Conservation (phyloP, 345 rosid species). For the Draba incana region DNA sequence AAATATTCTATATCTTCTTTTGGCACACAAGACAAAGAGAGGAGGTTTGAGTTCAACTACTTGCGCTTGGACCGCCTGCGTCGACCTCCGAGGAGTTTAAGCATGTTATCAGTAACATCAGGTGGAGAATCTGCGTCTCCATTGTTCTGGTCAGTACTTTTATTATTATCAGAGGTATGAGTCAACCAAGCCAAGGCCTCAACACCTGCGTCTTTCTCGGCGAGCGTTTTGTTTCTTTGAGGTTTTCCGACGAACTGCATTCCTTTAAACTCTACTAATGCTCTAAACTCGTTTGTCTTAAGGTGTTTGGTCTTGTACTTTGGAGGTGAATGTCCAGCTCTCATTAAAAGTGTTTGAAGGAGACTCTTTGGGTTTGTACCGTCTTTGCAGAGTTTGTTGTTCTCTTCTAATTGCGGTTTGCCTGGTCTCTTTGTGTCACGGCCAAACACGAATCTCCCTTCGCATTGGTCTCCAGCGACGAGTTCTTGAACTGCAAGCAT, state of each 20-base stretch:
- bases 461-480: slow-evolving; percentile 89
- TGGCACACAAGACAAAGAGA: slow-evolving; percentile 1
- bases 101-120: slow-evolving; percentile 95
- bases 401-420: slow-evolving; percentile 50
- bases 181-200: slow-evolving; percentile 98
- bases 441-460: slow-evolving; percentile 96
- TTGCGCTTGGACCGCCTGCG: slow-evolving; percentile 47
- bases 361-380: slow-evolving; percentile 96
- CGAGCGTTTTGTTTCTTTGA: slow-evolving; percentile 84
- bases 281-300: slow-evolving; percentile 89
- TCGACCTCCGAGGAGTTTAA: slow-evolving; percentile 83
- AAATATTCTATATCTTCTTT: slow-evolving; percentile 14
- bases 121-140: slow-evolving; percentile 48
- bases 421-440: slow-evolving; percentile 69
- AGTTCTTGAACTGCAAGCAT: slow-evolving; percentile 93
- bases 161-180: slow-evolving; percentile 61
- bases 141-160: slow-evolving; percentile 39
- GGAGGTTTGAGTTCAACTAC: slow-evolving; percentile 1
- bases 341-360: slow-evolving; percentile 87
- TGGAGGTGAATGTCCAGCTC: slow-evolving; percentile 98
- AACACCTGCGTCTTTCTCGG: slow-evolving; percentile 95
- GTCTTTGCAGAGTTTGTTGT: slow-evolving; percentile 66
- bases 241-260: slow-evolving; percentile 99
- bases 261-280: slow-evolving; percentile 93
- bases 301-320: slow-evolving; percentile 94